phyloP scores from a whole-genome alignment of 495 filamentous ascomycete species.

The Penicillium daleae region DNA sequence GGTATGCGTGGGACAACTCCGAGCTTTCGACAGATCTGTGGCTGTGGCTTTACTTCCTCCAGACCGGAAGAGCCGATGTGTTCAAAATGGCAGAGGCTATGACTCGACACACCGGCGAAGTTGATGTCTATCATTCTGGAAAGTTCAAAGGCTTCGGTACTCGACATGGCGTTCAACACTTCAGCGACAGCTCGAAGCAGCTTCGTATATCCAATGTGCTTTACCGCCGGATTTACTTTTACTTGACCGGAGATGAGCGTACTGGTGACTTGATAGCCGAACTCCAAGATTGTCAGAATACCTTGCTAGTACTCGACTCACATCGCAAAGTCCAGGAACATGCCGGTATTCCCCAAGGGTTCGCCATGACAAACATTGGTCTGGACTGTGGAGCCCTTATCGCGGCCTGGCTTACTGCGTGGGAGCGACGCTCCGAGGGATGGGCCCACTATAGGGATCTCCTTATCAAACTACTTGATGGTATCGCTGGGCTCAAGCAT shows the following conservation, averaged over 20 bases:
- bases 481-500: slow-evolving; percentile 23
- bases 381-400: slow-evolving; percentile 50
- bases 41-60: slow-evolving; percentile 56
- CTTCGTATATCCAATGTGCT: slow-evolving; percentile 50
- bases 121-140: slow-evolving; percentile 55
- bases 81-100: slow-evolving; percentile 54
- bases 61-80: slow-evolving; percentile 48
- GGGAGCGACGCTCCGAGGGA: slow-evolving; percentile 41
- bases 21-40: slow-evolving; percentile 56
- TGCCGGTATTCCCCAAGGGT: slow-evolving; percentile 38
- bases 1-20: slow-evolving; percentile 59
- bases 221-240: slow-evolving; percentile 51
- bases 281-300: slow-evolving; percentile 30
- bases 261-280: slow-evolving; percentile 51
- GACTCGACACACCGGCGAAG: slow-evolving; percentile 53
- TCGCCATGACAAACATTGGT: slow-evolving; percentile 45
- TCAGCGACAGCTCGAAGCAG: slow-evolving; percentile 53
- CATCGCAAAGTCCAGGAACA: slow-evolving; percentile 51
- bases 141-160: slow-evolving; percentile 53
- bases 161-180: slow-evolving; percentile 57
- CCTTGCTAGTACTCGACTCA: slow-evolving; percentile 44
- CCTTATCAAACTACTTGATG: slow-evolving; percentile 21
- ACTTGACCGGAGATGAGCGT: slow-evolving; percentile 49
- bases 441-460: slow-evolving; percentile 17
- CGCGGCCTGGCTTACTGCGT: slow-evolving; percentile 46